Conservation (phyloP, 139 green algal species). For the Haematococcus sp. region DNA sequence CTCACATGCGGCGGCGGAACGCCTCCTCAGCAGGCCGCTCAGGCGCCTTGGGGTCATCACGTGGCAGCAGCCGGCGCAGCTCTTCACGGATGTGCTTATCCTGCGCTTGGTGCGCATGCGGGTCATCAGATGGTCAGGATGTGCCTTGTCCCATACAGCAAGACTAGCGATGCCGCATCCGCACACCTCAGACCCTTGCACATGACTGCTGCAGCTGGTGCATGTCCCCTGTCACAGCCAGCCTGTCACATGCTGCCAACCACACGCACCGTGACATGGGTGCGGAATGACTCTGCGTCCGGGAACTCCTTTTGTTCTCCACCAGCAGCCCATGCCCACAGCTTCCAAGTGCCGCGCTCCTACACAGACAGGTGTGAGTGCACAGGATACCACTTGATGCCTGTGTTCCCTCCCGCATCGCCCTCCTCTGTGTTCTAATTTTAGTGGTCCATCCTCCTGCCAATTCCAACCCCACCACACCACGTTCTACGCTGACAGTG, state of each 20-base stretch:
- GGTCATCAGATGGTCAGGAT: no score
- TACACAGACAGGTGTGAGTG: background rate
- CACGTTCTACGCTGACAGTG: no score
- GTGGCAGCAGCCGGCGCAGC: conserved; percentile 62
- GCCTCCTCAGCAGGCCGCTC: conserved; percentile 75
- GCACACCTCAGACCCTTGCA: no score
- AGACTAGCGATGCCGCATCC: no score
- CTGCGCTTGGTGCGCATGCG: background rate
- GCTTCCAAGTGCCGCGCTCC: conserved; percentile 40
- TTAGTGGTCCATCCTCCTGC: no score
- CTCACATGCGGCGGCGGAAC: conserved; percentile 73
- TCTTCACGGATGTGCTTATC: conserved; percentile 60
- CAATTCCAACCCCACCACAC: no score
- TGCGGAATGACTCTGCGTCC: conserved; percentile 61
- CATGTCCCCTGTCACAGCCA: no score
- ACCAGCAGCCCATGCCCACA: conserved; percentile 34
- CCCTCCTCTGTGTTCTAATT: no score
- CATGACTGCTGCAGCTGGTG: no score
- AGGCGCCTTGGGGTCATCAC: conserved; percentile 59
- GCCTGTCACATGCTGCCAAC: no score
- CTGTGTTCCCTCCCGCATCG: no score
- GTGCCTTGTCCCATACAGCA: no score
- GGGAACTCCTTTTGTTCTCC: conserved; percentile 46
- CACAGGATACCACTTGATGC: background rate
- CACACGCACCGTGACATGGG: conserved; percentile 37